These are phyloP conservation scores for Fistulinella staudtii DNA, from an alignment of 1,284 basidiomycete species.

Conservation along the genomic window DNA sequence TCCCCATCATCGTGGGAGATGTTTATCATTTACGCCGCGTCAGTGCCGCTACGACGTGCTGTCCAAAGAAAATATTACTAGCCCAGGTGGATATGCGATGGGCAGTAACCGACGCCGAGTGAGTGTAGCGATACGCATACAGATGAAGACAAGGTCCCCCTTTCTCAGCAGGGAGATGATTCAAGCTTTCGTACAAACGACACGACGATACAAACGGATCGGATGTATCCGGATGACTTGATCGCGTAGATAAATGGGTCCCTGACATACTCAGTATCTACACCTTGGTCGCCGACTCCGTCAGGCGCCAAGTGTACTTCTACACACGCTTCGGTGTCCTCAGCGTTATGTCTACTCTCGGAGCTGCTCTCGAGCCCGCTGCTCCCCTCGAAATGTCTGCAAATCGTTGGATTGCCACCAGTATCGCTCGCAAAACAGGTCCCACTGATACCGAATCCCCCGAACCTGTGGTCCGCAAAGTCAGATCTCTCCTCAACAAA, in stretches of 20 bases:
- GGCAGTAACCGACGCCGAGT: conserved; percentile 67
- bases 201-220: no score
- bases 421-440: conserved; percentile 24
- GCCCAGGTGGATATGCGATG: no score
- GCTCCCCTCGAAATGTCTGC: conserved; percentile 73
- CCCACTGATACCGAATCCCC: conserved; percentile 64
- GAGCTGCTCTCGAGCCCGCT: conserved; percentile 52
- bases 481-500: conserved; percentile 93
- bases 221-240: no score
- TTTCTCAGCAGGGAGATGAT: conserved; percentile 32
- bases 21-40: no score
- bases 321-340: no score
- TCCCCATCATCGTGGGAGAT: no score
- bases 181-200: conserved; percentile 29
- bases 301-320: no score
- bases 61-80: no score
- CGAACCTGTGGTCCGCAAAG: conserved; percentile 88
- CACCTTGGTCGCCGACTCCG: no score
- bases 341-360: conserved; percentile 7
- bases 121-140: conserved; percentile 65
- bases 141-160: conserved; percentile 42
- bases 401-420: conserved; percentile 75
- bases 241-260: no score
- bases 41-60: no score
- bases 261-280: no score